These are phyloP conservation scores for Erodium trifolium DNA, from an alignment of 441 rosid species.

Conservation along the genomic window DNA sequence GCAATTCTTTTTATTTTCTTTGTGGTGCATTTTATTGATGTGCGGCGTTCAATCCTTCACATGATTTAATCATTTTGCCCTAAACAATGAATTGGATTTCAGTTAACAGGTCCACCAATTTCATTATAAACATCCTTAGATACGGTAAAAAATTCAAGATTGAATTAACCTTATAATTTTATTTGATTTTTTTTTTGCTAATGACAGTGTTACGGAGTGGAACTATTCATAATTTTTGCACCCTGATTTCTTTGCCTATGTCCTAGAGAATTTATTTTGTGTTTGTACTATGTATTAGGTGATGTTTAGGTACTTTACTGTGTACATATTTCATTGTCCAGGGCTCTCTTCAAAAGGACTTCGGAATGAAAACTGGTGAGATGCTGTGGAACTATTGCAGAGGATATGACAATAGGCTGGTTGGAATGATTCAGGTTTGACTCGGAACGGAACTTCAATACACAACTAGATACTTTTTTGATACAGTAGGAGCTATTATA, in stretches of 20 bases:
- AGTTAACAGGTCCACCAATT: background rate
- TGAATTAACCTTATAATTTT: constrained; percentile 4
- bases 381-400: constrained; percentile 92
- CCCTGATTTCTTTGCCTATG: background rate
- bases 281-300: constrained; percentile 7
- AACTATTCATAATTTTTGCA: background rate
- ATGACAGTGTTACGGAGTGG: background rate
- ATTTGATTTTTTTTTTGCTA: background rate
- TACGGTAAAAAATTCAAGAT: background rate
- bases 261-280: constrained; percentile 10
- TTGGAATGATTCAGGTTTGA: constrained; percentile 69
- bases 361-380: constrained; percentile 87
- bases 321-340: constrained; percentile 23
- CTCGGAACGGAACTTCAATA: background rate
- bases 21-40: background rate
- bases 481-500: background rate
- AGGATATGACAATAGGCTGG: constrained; percentile 75
- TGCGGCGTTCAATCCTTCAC: constrained; percentile 9
- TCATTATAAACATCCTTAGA: background rate
- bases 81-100: background rate
- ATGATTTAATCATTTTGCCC: constrained; percentile 7
- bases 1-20: background rate
- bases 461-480: constrained; percentile 1
- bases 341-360: constrained; percentile 76
- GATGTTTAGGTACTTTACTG: constrained; percentile 17